Percentiles rank a stretch among this genome's conserved stretches.
Conservation (phyloP, 176 grass and related monocot species). For the Chrysopogon serrulatus region DNA sequence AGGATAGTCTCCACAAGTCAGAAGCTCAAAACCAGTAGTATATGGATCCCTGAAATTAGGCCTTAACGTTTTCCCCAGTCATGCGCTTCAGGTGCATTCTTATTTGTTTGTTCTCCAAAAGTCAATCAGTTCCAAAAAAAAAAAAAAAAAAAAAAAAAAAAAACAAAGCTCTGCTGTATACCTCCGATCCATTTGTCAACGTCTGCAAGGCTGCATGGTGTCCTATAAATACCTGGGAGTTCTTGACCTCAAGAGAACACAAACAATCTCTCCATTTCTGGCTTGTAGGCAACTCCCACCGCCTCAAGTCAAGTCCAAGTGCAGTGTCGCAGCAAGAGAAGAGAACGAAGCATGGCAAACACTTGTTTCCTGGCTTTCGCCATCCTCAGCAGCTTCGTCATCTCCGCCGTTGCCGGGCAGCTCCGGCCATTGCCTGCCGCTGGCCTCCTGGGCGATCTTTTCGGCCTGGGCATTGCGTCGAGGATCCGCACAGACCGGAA, state of each 20-base stretch:
- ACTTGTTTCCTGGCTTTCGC: neutral
- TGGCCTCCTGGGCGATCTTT: constrained; percentile 15
- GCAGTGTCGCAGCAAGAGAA: neutral
- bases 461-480: constrained; percentile 16
- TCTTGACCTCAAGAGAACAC: constrained; percentile 4
- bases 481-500: too few species aligned
- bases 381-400: constrained; percentile 5
- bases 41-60: too few species aligned
- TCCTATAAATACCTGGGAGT: neutral
- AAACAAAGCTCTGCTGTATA: neutral
- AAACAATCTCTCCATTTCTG: neutral
- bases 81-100: neutral
- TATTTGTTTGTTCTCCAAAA: neutral
- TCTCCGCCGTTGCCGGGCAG: neutral
- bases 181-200: constrained; percentile 29
- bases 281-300: neutral
- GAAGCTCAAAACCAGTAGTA: neutral
- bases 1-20: neutral
- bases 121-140: constrained; percentile 14
- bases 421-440: neutral
- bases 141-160: too few species aligned
- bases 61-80: neutral
- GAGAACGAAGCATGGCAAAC: neutral
- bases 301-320: neutral
- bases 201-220: neutral